phyloP scores from a whole-genome alignment of 441 rosid genomes.

The Euphorbia celastroides region DNA sequence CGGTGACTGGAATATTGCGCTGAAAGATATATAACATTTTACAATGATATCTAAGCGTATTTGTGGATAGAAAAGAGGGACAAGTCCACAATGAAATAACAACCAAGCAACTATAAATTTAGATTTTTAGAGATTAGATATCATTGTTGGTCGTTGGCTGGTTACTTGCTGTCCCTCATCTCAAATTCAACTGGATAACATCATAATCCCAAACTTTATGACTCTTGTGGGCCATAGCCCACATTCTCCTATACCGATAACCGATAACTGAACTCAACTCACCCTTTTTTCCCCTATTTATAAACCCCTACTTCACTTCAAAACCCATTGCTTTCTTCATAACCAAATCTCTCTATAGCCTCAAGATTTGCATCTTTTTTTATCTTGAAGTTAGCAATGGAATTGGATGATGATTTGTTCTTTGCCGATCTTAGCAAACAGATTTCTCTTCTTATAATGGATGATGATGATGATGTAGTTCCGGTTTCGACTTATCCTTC shows the following conservation, averaged over 20 bases:
- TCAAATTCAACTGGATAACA: conserved; percentile 44
- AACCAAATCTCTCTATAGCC: not conserved
- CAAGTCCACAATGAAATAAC: conserved; percentile 22
- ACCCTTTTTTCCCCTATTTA: conserved; percentile 31
- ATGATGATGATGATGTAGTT: conserved; percentile 62
- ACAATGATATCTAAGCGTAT: not conserved
- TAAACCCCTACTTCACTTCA: conserved; percentile 32
- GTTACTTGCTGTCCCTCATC: conserved; percentile 27
- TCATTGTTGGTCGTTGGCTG: conserved; percentile 32
- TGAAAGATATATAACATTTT: too few species aligned
- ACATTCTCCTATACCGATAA: conserved; percentile 57
- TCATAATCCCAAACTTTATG: conserved; percentile 43
- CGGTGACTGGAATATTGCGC: too few species aligned
- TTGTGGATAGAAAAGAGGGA: conserved; percentile 14
- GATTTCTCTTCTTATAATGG: conserved; percentile 89
- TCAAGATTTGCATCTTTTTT: too few species aligned
- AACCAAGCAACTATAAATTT: conserved; percentile 16
- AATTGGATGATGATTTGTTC: conserved; percentile 78
- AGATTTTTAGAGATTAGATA: conserved; percentile 26
- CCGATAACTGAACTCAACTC: too few species aligned
- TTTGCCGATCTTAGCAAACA: conserved; percentile 88
- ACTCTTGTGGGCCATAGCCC: conserved; percentile 47
- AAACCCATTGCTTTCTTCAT: not conserved
- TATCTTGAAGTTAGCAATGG: conserved; percentile 57
- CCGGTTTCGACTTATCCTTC: conserved; percentile 43